Evolutionary conservation across 78 protist genomes (phyloP).

Genomic region (Emiliania huxleyi): DNA sequence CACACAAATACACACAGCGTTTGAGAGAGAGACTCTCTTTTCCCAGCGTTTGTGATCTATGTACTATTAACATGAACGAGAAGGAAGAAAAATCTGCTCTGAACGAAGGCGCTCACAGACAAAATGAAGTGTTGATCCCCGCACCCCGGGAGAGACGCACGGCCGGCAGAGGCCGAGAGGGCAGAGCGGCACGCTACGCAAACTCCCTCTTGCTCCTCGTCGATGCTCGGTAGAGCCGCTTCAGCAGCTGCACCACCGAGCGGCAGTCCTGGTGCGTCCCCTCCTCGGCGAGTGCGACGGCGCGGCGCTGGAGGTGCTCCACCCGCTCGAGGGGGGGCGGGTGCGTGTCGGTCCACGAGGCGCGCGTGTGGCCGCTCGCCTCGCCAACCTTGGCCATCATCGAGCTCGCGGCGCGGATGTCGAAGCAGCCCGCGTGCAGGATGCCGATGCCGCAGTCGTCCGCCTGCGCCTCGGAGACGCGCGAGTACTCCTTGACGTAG

Average conservation of each 20-base stretch:
- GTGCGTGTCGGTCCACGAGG: neutral
- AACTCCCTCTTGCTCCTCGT: too few species aligned
- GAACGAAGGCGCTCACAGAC: too few species aligned
- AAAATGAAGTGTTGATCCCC: too few species aligned
- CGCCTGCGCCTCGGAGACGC: neutral
- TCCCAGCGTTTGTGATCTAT: too few species aligned
- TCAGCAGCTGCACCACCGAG: neutral
- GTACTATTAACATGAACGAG: too few species aligned
- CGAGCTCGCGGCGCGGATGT: neutral
- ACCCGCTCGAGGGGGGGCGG: neutral
- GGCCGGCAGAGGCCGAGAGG: too few species aligned
- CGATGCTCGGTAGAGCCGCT: neutral
- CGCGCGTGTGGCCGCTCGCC: neutral
- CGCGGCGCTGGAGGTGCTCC: neutral
- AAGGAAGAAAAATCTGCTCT: too few species aligned
- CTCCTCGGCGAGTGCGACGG: neutral
- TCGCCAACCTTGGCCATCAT: neutral
- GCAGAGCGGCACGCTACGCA: too few species aligned
- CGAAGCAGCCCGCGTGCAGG: neutral
- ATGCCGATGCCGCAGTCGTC: neutral
- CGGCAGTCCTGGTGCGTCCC: neutral
- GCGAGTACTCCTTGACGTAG: neutral
- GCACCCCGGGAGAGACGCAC: too few species aligned
- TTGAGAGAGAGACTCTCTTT: too few species aligned
- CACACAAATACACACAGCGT: too few species aligned